phyloP scores from a whole-genome alignment of 495 filamentous ascomycete genomes.

The Podospora pseudocomata region DNA sequence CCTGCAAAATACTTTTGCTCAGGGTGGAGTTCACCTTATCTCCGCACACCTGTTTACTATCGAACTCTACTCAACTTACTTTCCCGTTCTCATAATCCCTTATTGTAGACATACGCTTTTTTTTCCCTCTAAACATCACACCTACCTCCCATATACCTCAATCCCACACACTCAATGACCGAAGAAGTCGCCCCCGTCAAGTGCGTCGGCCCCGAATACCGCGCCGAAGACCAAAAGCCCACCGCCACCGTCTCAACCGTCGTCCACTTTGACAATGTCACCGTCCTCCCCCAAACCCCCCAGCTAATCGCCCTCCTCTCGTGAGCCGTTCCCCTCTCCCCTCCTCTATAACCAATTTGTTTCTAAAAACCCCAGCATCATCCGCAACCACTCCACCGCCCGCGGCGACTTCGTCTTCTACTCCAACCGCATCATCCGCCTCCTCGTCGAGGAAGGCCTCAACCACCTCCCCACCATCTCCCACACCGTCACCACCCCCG shows the following conservation, averaged over 20 bases:
- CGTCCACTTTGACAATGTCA: slow-evolving; percentile 81
- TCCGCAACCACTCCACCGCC: slow-evolving; percentile 81
- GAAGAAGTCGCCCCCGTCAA: slow-evolving; percentile 55
- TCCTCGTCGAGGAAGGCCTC: slow-evolving; percentile 95
- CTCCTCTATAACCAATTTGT: slow-evolving; percentile 3
- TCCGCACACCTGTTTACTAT: neutral
- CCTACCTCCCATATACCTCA: too few relatives aligned
- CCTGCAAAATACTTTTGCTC: slow-evolving; percentile 5
- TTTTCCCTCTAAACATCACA: too few relatives aligned
- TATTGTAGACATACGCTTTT: too few relatives aligned
- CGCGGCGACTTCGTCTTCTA: slow-evolving; percentile 99
- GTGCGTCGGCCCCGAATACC: slow-evolving; percentile 76
- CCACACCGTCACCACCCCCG: slow-evolving; percentile 83
- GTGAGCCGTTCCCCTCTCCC: slow-evolving; percentile 54
- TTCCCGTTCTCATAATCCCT: too few relatives aligned
- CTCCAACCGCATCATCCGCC: slow-evolving; percentile 94
- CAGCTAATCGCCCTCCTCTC: slow-evolving; percentile 95
- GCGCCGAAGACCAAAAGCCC: slow-evolving; percentile 72
- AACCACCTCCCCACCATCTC: slow-evolving; percentile 92
- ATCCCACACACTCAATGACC: slow-evolving; percentile 16
- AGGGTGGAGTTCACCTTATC: slow-evolving; percentile 1
- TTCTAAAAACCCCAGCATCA: slow-evolving; percentile 62
- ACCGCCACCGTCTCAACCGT: slow-evolving; percentile 83
- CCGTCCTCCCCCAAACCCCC: slow-evolving; percentile 86
- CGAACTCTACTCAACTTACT: neutral